Evolutionary conservation across 352 stramenopile species (phyloP).

Genomic region (Paralagenidium karlingii): DNA sequence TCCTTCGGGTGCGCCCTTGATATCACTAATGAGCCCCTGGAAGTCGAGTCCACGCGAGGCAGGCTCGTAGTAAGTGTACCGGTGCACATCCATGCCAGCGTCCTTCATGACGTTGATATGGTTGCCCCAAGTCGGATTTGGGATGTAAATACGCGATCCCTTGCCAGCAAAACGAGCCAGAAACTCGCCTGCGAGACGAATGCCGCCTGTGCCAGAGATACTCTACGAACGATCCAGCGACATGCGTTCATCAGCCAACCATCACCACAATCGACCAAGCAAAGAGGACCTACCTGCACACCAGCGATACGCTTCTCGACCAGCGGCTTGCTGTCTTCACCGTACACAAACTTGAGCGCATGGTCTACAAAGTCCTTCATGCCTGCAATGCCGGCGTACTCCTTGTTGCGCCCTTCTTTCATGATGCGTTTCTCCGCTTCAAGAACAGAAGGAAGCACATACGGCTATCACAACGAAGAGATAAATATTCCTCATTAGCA

Average conservation of each 20-base stretch:
- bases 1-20: conserved; percentile 87
- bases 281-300: conserved; percentile 66
- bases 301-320: conserved; percentile 88
- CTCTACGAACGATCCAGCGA: conserved; percentile 50
- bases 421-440: conserved; percentile 94
- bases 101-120: conserved; percentile 93
- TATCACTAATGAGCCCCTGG: conserved; percentile 89
- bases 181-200: conserved; percentile 94
- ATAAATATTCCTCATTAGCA: not conserved
- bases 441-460: conserved; percentile 93
- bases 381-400: conserved; percentile 96
- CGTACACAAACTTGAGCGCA: conserved; percentile 94
- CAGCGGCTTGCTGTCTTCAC: conserved; percentile 87
- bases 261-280: not conserved
- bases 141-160: conserved; percentile 91
- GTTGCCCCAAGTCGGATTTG: conserved; percentile 99
- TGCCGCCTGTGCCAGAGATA: conserved; percentile 96
- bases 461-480: conserved; percentile 54
- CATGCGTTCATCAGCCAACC: not conserved
- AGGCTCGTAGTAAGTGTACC: conserved; percentile 81
- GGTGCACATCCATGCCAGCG: conserved; percentile 63
- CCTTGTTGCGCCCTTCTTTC: conserved; percentile 90
- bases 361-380: conserved; percentile 94
- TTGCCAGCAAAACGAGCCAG: conserved; percentile 84
- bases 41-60: conserved; percentile 87